phyloP scores from a whole-genome alignment of 306 rosid species.

The Lathyrus aphaca region DNA sequence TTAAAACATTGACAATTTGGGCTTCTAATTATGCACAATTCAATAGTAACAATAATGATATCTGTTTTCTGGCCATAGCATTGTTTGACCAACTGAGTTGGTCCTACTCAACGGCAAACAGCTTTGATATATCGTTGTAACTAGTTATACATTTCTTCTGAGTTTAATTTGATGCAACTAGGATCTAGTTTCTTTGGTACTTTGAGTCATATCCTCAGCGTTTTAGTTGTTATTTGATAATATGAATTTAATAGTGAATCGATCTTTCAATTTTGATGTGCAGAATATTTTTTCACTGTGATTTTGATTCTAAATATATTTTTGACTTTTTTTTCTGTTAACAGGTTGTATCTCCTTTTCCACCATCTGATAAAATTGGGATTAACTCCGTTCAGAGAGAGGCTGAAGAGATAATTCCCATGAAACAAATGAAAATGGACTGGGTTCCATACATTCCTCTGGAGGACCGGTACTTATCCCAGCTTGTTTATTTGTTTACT shows the following conservation, averaged over 20 bases:
- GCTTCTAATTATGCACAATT: neutral
- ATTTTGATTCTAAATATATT: constrained; percentile 2
- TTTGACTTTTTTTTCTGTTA: constrained; percentile 21
- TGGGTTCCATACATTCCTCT: constrained; percentile 93
- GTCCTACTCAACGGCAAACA: neutral
- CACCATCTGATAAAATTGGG: constrained; percentile 90
- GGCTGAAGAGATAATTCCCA: constrained; percentile 85
- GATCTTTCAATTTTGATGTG: neutral
- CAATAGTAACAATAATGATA: neutral
- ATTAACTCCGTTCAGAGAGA: constrained; percentile 92
- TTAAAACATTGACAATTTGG: neutral
- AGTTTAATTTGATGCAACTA: neutral
- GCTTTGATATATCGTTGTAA: neutral
- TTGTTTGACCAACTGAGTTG: neutral
- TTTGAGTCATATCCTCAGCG: neutral
- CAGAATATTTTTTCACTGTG: neutral
- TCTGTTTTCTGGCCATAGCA: neutral
- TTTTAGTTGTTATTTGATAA: constrained; percentile 4
- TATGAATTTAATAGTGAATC: neutral
- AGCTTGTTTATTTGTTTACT: constrained; percentile 26
- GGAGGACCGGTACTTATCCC: constrained; percentile 52
- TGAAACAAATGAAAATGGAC: constrained; percentile 98
- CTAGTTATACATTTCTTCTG: neutral
- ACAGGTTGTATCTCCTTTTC: constrained; percentile 83
- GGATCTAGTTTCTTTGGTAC: constrained; percentile 1